Conservation (phyloP, 2,329 filamentous ascomycete genomes). For the Ramularia endophylla region DNA sequence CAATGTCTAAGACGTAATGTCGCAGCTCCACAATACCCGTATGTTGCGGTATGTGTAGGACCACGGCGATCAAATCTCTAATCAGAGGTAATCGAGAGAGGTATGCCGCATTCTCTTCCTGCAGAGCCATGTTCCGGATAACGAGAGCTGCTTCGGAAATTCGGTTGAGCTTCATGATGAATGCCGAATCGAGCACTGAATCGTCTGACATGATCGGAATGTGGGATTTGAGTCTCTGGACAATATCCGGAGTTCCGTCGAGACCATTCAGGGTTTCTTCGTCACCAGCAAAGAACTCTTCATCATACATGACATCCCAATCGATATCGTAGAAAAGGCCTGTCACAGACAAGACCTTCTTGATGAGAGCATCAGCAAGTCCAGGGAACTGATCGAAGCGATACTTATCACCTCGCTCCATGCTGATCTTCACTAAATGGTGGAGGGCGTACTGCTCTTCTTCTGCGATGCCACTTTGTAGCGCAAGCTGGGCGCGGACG, state of each 20-base stretch:
- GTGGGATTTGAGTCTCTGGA: slow-evolving; percentile 65
- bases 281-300: slow-evolving; percentile 46
- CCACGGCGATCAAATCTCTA: slow-evolving; percentile 76
- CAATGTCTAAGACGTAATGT: slow-evolving; percentile 85
- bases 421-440: slow-evolving; percentile 92
- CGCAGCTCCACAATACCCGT: slow-evolving; percentile 75
- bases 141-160: slow-evolving; percentile 84
- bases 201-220: slow-evolving; percentile 55
- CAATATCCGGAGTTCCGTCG: slow-evolving; percentile 62
- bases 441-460: slow-evolving; percentile 93
- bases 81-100: slow-evolving; percentile 68
- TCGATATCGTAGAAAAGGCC: slow-evolving; percentile 73
- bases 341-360: slow-evolving; percentile 74
- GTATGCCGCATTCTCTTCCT: slow-evolving; percentile 81
- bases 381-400: slow-evolving; percentile 88
- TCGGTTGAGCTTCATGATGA: slow-evolving; percentile 64
- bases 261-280: slow-evolving; percentile 58
- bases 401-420: slow-evolving; percentile 91
- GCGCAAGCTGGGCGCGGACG: slow-evolving; percentile 73
- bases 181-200: slow-evolving; percentile 63
- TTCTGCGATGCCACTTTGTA: slow-evolving; percentile 70
- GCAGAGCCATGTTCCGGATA: slow-evolving; percentile 91
- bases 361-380: slow-evolving; percentile 79
- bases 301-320: slow-evolving; percentile 69
- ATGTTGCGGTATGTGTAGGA: slow-evolving; percentile 68